A percentile compares a stretch with the other conserved stretches of the same genome.
phyloP scores from a whole-genome alignment of 345 rosid genomes.

The Litchi chinensis region DNA sequence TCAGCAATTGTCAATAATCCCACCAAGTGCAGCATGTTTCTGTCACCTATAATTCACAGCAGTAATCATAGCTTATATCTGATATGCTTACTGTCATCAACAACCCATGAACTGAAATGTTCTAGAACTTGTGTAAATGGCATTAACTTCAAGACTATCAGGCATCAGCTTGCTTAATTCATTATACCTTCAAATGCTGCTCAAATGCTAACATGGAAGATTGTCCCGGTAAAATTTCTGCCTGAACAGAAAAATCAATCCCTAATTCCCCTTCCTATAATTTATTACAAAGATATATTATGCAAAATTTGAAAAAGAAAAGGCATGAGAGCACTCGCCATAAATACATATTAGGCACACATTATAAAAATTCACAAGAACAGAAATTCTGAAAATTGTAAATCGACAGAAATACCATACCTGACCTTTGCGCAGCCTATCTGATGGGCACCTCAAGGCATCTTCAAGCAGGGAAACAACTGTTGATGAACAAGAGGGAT shows the following conservation, averaged over 20 bases:
- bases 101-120: not conserved
- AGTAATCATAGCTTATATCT: not conserved
- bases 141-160: constrained; percentile 2
- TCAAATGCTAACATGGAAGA: not conserved
- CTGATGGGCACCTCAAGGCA: constrained; percentile 95
- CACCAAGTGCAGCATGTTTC: not conserved
- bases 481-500: constrained; percentile 71
- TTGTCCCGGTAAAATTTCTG: not conserved
- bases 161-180: not conserved
- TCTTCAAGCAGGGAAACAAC: constrained; percentile 95
- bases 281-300: not conserved
- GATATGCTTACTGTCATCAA: not conserved
- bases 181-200: not conserved
- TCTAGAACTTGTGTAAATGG: not conserved
- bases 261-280: not conserved
- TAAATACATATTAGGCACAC: not conserved
- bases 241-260: not conserved
- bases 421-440: constrained; percentile 98
- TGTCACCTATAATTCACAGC: not conserved
- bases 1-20: constrained; percentile 3
- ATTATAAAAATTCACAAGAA: not conserved
- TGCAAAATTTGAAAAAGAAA: not conserved
- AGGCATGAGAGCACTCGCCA: not conserved
- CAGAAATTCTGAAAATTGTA: constrained; percentile 11
- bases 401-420: constrained; percentile 42